A percentile compares a stretch with the other conserved stretches of the same genome.
phyloP scores from a whole-genome alignment of 768 basidiomycete genomes.

The Mycena olivaceomarginata region DNA sequence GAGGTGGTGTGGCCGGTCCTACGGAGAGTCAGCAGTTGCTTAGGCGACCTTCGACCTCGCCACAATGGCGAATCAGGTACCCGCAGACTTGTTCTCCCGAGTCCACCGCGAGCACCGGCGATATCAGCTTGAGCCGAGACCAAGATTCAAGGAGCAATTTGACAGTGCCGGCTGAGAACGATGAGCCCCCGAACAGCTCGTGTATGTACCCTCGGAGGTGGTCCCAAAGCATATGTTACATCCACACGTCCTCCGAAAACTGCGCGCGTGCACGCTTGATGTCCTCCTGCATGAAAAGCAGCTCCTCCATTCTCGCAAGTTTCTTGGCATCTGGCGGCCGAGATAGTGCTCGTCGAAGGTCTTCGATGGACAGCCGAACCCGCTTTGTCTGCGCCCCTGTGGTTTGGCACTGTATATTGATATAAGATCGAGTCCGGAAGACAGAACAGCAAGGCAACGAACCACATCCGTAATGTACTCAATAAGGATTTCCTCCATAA shows the following conservation, averaged over 20 bases:
- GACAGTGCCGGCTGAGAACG: too few species aligned
- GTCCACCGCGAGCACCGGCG: too few species aligned
- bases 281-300: constrained; percentile 95
- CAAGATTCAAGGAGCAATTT: too few species aligned
- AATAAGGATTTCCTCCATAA: constrained; percentile 95
- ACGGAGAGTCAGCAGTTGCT: too few species aligned
- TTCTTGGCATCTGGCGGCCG: constrained; percentile 94
- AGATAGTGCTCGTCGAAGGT: constrained; percentile 87
- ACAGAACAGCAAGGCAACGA: constrained; percentile 55
- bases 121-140: too few species aligned
- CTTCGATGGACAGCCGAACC: constrained; percentile 89
- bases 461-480: constrained; percentile 95
- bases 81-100: too few species aligned
- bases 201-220: too few species aligned
- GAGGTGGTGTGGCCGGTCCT: too few species aligned
- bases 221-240: too few species aligned
- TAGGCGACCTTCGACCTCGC: too few species aligned
- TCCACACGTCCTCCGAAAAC: constrained; percentile 68
- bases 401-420: constrained; percentile 75
- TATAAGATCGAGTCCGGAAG: constrained; percentile 7
- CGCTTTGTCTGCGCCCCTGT: constrained; percentile 84
- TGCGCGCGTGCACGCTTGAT: constrained; percentile 92
- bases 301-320: constrained; percentile 93
- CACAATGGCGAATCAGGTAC: too few species aligned
- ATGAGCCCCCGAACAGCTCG: too few species aligned